Percentiles rank a stretch among this genome's conserved stretches.
Evolutionary conservation across 2,329 filamentous ascomycete species (phyloP).

Genomic region (Penicillium sp.): DNA sequence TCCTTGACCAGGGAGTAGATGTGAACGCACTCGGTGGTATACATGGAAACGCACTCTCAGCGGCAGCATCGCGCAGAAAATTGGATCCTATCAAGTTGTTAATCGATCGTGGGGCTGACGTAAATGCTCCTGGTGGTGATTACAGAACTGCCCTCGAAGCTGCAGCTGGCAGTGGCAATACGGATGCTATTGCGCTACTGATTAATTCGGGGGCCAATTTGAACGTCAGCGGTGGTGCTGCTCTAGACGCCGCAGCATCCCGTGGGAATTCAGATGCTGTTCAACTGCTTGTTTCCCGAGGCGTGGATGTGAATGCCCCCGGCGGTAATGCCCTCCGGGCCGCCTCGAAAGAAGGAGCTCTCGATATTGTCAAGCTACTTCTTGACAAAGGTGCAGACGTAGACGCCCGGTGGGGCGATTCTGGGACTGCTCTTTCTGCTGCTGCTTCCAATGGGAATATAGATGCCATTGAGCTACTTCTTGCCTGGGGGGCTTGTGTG

Average conservation of each 20-base stretch:
- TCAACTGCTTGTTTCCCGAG: background rate
- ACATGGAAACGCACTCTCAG: conserved; percentile 23
- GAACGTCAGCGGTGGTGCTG: conserved; percentile 11
- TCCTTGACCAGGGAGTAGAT: conserved; percentile 1
- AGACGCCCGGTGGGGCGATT: background rate
- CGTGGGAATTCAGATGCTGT: background rate
- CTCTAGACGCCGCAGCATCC: background rate
- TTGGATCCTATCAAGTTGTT: conserved; percentile 23
- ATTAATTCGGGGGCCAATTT: conserved; percentile 26
- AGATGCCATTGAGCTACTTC: background rate
- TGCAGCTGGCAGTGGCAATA: conserved; percentile 25
- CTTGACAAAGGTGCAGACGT: background rate
- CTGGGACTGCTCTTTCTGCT: background rate
- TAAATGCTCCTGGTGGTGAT: conserved; percentile 11
- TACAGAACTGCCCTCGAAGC: conserved; percentile 14
- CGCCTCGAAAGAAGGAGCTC: background rate
- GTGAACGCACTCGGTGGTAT: conserved; percentile 21
- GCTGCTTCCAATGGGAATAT: background rate
- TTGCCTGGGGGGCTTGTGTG: background rate
- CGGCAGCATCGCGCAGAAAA: conserved; percentile 27
- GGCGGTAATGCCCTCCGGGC: background rate
- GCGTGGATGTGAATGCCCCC: background rate
- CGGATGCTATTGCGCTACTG: conserved; percentile 29
- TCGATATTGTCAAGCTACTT: background rate
- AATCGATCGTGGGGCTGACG: conserved; percentile 18